A percentile compares a stretch with the other conserved stretches of the same genome.
These are phyloP conservation scores for Stentor coeruleus DNA, from an alignment of 73 alveolate genomes.

Conservation along the genomic window DNA sequence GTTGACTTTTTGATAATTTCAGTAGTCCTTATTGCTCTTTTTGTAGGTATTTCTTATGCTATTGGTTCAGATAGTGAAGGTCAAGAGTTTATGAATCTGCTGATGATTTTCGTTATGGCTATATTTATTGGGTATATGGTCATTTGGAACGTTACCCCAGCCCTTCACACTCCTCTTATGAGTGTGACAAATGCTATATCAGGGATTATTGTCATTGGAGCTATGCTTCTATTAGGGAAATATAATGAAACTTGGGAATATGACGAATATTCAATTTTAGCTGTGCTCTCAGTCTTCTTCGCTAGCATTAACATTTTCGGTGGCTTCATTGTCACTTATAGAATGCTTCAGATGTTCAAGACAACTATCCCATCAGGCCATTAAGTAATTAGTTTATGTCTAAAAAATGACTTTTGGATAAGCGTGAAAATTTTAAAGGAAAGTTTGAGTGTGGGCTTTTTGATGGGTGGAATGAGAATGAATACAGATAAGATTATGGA, in stretches of 20 bases:
- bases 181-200: slow-evolving; percentile 80
- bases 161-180: slow-evolving; percentile 69
- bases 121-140: slow-evolving; percentile 31
- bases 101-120: slow-evolving; percentile 32
- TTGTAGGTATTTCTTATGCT: slow-evolving; percentile 13
- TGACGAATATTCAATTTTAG: slow-evolving; percentile 1
- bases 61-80: neutral
- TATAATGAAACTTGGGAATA: neutral
- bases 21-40: neutral
- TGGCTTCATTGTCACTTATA: slow-evolving; percentile 51
- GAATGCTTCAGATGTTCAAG: slow-evolving; percentile 42
- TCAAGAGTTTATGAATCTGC: neutral
- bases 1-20: neutral
- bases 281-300: slow-evolving; percentile 21
- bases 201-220: slow-evolving; percentile 67
- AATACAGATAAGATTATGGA: no score
- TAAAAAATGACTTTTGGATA: no score
- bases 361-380: slow-evolving; percentile 1
- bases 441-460: no score
- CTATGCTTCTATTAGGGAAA: slow-evolving; percentile 43
- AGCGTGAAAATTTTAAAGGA: no score
- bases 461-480: no score
- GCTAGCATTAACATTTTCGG: slow-evolving; percentile 52
- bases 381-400: no score
- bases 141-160: slow-evolving; percentile 58